Evolutionary conservation across 768 basidiomycete species (phyloP).

Genomic region (Mycena rosella): DNA sequence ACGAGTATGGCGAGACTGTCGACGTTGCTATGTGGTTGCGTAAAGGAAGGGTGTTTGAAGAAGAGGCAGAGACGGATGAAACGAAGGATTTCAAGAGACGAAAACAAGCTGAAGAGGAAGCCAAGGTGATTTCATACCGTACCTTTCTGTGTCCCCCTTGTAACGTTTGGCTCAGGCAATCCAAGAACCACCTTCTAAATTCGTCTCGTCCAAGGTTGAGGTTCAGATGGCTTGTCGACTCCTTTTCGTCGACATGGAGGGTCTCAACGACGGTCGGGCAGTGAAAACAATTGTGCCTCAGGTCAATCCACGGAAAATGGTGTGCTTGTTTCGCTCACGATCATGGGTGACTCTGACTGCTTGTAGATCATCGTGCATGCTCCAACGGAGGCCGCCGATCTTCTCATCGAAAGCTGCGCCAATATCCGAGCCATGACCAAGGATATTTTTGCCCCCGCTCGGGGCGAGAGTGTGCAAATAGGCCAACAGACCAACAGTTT

Average conservation of each 20-base stretch:
- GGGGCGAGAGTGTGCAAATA: slow-evolving; percentile 87
- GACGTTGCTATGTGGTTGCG: slow-evolving; percentile 97
- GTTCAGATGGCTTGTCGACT: slow-evolving; percentile 89
- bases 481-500: slow-evolving; percentile 97
- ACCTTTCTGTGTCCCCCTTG: not conserved
- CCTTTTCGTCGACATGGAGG: slow-evolving; percentile 96
- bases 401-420: slow-evolving; percentile 84
- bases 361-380: slow-evolving; percentile 91
- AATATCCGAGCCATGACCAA: slow-evolving; percentile 92
- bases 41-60: slow-evolving; percentile 91
- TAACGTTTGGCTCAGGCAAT: slow-evolving; percentile 58
- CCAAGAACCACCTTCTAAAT: slow-evolving; percentile 93
- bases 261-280: slow-evolving; percentile 95
- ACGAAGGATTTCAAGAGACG: slow-evolving; percentile 76
- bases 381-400: slow-evolving; percentile 70
- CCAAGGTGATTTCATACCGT: slow-evolving; percentile 65
- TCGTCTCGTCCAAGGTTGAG: slow-evolving; percentile 78
- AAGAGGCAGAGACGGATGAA: slow-evolving; percentile 89
- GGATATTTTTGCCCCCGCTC: slow-evolving; percentile 86
- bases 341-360: slow-evolving; percentile 3
- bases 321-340: slow-evolving; percentile 2
- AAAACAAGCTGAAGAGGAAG: slow-evolving; percentile 82
- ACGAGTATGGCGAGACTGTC: slow-evolving; percentile 95
- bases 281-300: slow-evolving; percentile 97
- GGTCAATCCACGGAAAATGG: slow-evolving; percentile 96